Conservation (phyloP, 306 rosid genomes). For the Phaseolus lunatus region DNA sequence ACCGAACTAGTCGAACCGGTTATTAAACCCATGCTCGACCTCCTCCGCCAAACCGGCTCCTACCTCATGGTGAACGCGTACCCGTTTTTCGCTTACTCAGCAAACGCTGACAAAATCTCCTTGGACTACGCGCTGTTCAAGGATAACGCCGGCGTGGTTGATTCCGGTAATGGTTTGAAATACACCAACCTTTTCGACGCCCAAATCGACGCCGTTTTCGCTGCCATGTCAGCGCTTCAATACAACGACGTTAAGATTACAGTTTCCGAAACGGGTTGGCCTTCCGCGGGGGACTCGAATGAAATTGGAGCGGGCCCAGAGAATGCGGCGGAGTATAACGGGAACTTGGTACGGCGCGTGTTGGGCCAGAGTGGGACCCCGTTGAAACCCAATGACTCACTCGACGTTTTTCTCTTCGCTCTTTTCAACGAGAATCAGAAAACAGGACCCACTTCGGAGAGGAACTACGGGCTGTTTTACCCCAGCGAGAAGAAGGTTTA, state of each 20-base stretch:
- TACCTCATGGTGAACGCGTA: slow-evolving; percentile 78
- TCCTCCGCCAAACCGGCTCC: slow-evolving; percentile 64
- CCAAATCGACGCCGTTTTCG: slow-evolving; percentile 82
- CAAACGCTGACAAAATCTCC: slow-evolving; percentile 58
- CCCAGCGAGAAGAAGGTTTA: slow-evolving; percentile 72
- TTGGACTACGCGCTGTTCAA: slow-evolving; percentile 67
- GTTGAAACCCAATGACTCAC: slow-evolving; percentile 53
- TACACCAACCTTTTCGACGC: slow-evolving; percentile 71
- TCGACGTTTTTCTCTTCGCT: slow-evolving; percentile 68
- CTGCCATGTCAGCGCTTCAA: slow-evolving; percentile 76
- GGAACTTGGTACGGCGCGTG: slow-evolving; percentile 66
- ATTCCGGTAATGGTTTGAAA: slow-evolving; percentile 73
- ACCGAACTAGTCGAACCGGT: slow-evolving; percentile 68
- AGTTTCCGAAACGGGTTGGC: slow-evolving; percentile 88
- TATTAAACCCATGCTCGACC: slow-evolving; percentile 71
- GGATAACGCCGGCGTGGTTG: slow-evolving; percentile 68
- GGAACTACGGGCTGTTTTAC: slow-evolving; percentile 78
- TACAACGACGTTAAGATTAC: slow-evolving; percentile 62
- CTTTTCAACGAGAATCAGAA: slow-evolving; percentile 81
- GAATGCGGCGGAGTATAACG: slow-evolving; percentile 89
- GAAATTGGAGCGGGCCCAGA: slow-evolving; percentile 65
- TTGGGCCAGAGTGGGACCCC: slow-evolving; percentile 73
- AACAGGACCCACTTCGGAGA: slow-evolving; percentile 81
- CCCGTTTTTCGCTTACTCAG: slow-evolving; percentile 76
- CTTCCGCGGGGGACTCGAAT: slow-evolving; percentile 69